Percentiles rank a stretch among this genome's conserved stretches.
Evolutionary conservation across 2,329 filamentous ascomycete species (phyloP).

Genomic region (Zopfia rhizophila): DNA sequence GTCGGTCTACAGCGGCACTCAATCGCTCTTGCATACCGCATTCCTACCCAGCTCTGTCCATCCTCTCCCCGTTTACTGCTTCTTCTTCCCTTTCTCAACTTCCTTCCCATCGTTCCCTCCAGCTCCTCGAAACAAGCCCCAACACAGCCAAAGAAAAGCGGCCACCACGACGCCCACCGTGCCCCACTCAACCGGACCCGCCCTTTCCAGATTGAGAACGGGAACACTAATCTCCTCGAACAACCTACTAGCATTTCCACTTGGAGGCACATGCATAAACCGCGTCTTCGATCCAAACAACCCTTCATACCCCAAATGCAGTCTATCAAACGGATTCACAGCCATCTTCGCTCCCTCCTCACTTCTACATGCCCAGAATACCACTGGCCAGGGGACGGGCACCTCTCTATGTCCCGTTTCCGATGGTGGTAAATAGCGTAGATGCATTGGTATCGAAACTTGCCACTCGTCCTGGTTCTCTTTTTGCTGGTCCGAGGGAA

Average conservation of each 20-base stretch:
- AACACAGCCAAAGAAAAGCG: constrained; percentile 58
- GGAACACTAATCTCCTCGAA: constrained; percentile 53
- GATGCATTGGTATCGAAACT: constrained; percentile 80
- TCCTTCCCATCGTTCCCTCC: constrained; percentile 11
- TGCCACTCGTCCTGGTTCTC: constrained; percentile 65
- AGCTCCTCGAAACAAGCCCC: constrained; percentile 48
- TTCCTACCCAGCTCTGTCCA: constrained; percentile 3
- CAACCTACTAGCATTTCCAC: constrained; percentile 23
- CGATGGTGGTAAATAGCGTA: constrained; percentile 75
- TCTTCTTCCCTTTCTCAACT: constrained; percentile 30
- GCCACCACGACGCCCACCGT: constrained; percentile 55
- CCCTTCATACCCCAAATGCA: constrained; percentile 85
- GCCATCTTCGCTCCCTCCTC: constrained; percentile 73
- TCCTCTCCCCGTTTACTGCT: constrained; percentile 25
- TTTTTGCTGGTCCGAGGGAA: constrained; percentile 59
- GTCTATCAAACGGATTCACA: constrained; percentile 84
- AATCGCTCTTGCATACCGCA: constrained; percentile 12
- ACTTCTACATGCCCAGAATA: constrained; percentile 90
- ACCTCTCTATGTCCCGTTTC: constrained; percentile 51
- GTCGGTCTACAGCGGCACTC: too few relatives aligned
- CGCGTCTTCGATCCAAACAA: constrained; percentile 80
- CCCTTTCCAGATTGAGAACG: constrained; percentile 51
- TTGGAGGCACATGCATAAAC: constrained; percentile 76
- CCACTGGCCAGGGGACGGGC: constrained; percentile 79
- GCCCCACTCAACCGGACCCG: constrained; percentile 53